Percentiles rank a stretch among this genome's conserved stretches.
These are phyloP conservation scores for Macadamia integrifolia DNA, from an alignment of 164 flowering plant species.

Conservation along the genomic window DNA sequence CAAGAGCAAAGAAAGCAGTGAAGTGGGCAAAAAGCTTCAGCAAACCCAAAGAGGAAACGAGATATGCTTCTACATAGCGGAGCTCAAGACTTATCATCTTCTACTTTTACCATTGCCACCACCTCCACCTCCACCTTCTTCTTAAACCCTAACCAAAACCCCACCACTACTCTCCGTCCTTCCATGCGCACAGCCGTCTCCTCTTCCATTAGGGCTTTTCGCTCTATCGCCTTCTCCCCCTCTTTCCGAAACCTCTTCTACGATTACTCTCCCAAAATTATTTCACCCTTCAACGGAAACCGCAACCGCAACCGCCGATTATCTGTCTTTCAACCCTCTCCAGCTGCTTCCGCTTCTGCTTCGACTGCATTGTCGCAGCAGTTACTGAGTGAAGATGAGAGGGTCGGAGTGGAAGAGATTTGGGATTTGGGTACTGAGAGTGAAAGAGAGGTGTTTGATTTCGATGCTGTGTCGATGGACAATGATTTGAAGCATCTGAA, in stretches of 20 bases:
- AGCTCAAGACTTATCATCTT: conserved; percentile 15
- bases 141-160: background rate
- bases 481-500: conserved; percentile 33
- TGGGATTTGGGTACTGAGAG: conserved; percentile 8
- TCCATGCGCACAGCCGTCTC: conserved; percentile 18
- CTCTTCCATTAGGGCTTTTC: conserved; percentile 19
- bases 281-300: background rate
- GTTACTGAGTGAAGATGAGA: conserved; percentile 12
- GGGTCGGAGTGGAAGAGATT: conserved; percentile 6
- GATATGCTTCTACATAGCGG: conserved; percentile 15
- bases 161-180: background rate
- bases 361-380: conserved; percentile 28
- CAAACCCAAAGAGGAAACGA: background rate
- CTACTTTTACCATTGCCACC: background rate
- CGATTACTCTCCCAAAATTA: background rate
- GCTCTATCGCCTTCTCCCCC: conserved; percentile 17
- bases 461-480: conserved; percentile 18
- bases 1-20: conserved; percentile 24
- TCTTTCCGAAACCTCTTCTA: background rate
- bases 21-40: conserved; percentile 29
- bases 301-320: background rate
- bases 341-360: background rate
- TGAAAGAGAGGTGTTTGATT: conserved; percentile 23
- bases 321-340: background rate
- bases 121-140: background rate